These are phyloP conservation scores for Candida smagusa DNA, from an alignment of 1,139 yeast genomes.

Conservation along the genomic window DNA sequence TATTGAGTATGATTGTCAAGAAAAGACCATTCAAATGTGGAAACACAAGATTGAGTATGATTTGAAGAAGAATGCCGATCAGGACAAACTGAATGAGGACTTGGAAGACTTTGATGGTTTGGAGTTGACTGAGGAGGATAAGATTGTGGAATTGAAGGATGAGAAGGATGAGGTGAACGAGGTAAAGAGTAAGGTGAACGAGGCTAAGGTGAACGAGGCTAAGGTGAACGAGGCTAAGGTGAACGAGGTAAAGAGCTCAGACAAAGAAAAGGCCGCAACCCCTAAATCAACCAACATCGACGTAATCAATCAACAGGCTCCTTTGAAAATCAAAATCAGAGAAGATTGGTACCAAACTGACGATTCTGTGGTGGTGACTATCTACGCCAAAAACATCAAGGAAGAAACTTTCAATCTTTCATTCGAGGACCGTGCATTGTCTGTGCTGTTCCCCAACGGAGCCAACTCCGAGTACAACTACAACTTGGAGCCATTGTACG, in stretches of 20 bases:
- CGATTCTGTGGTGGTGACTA: slow-evolving; percentile 57
- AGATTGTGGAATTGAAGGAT: slow-evolving; percentile 7
- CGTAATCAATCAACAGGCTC: slow-evolving; percentile 38
- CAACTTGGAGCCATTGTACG: slow-evolving; percentile 49
- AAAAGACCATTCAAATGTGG: slow-evolving; percentile 52
- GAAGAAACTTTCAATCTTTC: slow-evolving; percentile 36
- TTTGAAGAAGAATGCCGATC: slow-evolving; percentile 19
- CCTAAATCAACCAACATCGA: slow-evolving; percentile 26
- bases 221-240: background rate
- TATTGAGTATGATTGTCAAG: slow-evolving; percentile 42
- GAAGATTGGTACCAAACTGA: slow-evolving; percentile 80
- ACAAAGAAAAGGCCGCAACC: slow-evolving; percentile 2
- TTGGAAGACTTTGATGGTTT: slow-evolving; percentile 3
- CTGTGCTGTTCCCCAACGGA: slow-evolving; percentile 46
- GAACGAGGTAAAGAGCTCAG: background rate
- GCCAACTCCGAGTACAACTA: slow-evolving; percentile 47
- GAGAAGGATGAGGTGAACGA: slow-evolving; percentile 6
- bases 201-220: slow-evolving; percentile 6
- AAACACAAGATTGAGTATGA: slow-evolving; percentile 42
- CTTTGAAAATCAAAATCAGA: slow-evolving; percentile 46
- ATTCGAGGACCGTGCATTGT: slow-evolving; percentile 30
- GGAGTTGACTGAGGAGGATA: slow-evolving; percentile 1
- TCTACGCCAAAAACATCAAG: slow-evolving; percentile 69
- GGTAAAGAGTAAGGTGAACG: slow-evolving; percentile 8
- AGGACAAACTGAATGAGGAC: slow-evolving; percentile 6